These are phyloP conservation scores for Cantharellus anzutake DNA, from an alignment of 768 basidiomycete genomes.

Conservation along the genomic window DNA sequence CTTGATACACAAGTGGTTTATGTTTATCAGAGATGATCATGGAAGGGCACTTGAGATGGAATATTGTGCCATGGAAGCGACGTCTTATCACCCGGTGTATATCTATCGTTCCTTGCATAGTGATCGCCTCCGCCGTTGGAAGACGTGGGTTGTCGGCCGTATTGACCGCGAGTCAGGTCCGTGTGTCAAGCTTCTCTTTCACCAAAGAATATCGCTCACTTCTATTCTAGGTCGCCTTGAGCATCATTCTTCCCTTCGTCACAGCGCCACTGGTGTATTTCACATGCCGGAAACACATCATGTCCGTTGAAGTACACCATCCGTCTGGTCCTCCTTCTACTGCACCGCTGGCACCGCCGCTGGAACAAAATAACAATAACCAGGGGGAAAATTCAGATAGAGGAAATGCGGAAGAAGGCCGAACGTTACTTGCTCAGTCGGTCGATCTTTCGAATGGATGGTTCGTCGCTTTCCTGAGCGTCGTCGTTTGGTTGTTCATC, in stretches of 20 bases:
- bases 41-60: constrained; percentile 27
- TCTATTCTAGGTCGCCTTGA: constrained; percentile 17
- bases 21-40: constrained; percentile 17
- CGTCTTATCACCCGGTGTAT: constrained; percentile 23
- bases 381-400: neutral
- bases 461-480: neutral
- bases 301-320: neutral
- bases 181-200: neutral
- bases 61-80: constrained; percentile 22
- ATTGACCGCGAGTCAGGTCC: constrained; percentile 22
- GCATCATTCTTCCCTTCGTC: constrained; percentile 22
- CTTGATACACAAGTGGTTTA: neutral
- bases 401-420: neutral
- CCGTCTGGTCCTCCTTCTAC: neutral
- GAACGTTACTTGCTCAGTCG: neutral
- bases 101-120: constrained; percentile 22
- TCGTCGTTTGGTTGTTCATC: neutral
- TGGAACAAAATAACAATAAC: neutral
- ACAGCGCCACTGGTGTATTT: constrained; percentile 21
- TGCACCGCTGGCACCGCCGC: neutral
- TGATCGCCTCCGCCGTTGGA: constrained; percentile 22
- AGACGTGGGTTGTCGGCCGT: constrained; percentile 22
- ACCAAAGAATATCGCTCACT: neutral
- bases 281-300: constrained; percentile 12
- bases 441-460: neutral